phyloP scores from a whole-genome alignment of 1,284 basidiomycete species.

The Ceratorhiza oryzae-sativae region DNA sequence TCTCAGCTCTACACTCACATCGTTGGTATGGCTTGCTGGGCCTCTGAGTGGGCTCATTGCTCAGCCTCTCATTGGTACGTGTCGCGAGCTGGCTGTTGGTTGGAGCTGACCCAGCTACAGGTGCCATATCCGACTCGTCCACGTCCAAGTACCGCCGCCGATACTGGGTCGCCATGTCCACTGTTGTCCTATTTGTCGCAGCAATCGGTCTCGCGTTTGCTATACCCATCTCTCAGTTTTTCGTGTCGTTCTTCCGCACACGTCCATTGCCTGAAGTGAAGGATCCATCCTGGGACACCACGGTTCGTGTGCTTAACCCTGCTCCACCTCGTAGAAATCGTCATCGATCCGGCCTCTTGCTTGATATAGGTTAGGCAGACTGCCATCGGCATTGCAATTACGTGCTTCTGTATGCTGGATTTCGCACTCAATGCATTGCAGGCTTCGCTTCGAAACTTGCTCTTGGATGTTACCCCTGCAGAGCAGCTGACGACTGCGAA shows the following conservation, averaged over 20 bases:
- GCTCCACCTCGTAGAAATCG: slow-evolving; percentile 15
- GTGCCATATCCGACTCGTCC: slow-evolving; percentile 93
- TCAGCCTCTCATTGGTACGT: slow-evolving; percentile 89
- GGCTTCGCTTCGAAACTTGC: slow-evolving; percentile 89
- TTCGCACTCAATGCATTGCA: slow-evolving; percentile 94
- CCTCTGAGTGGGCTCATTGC: slow-evolving; percentile 93
- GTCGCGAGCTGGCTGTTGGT: not conserved
- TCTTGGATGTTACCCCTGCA: slow-evolving; percentile 87
- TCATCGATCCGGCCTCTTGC: slow-evolving; percentile 42
- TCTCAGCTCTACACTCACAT: slow-evolving; percentile 88
- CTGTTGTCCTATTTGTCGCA: slow-evolving; percentile 72
- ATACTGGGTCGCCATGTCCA: slow-evolving; percentile 88
- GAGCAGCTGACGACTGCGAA: slow-evolving; percentile 90
- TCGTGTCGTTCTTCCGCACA: slow-evolving; percentile 82
- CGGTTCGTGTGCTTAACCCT: slow-evolving; percentile 55
- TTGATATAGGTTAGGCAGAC: slow-evolving; percentile 65
- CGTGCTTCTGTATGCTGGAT: slow-evolving; percentile 92
- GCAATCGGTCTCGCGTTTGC: slow-evolving; percentile 84
- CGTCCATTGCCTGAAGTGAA: slow-evolving; percentile 86
- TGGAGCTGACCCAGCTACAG: slow-evolving; percentile 52
- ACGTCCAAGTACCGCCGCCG: slow-evolving; percentile 86
- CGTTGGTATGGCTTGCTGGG: slow-evolving; percentile 96
- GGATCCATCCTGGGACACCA: slow-evolving; percentile 77
- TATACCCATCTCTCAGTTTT: slow-evolving; percentile 69
- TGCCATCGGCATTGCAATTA: slow-evolving; percentile 85